These are phyloP conservation scores for Podaxis mareebaensis DNA, from an alignment of 768 basidiomycete genomes.

Conservation along the genomic window DNA sequence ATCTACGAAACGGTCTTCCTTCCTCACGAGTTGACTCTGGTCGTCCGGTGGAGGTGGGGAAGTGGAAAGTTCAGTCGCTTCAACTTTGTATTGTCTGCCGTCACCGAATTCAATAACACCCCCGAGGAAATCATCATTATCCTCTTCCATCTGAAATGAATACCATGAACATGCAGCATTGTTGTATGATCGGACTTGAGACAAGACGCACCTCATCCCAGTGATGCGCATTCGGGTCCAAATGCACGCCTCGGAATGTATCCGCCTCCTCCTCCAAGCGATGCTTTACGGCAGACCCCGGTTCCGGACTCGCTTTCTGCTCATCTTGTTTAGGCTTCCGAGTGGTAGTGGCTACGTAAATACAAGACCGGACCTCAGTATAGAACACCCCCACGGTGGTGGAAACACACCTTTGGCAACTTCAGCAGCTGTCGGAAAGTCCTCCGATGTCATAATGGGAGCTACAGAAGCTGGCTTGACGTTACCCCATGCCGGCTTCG, in stretches of 20 bases:
- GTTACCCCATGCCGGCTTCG: constrained; percentile 75
- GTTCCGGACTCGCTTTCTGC: constrained; percentile 48
- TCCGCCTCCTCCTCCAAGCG: constrained; percentile 82
- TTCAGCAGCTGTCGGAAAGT: constrained; percentile 98
- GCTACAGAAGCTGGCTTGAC: constrained; percentile 43
- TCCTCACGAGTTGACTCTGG: constrained; percentile 51
- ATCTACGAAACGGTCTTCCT: constrained; percentile 88
- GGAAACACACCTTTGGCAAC: constrained; percentile 74
- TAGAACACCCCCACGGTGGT: not conserved
- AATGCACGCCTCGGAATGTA: constrained; percentile 90
- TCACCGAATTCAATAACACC: constrained; percentile 96
- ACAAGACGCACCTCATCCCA: constrained; percentile 90
- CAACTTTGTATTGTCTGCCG: constrained; percentile 87
- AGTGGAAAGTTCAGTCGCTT: constrained; percentile 41
- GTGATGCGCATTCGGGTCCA: constrained; percentile 92
- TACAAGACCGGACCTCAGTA: constrained; percentile 11
- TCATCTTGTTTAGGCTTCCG: constrained; percentile 39
- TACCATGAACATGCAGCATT: constrained; percentile 12
- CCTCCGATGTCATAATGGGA: constrained; percentile 50
- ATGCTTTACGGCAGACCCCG: constrained; percentile 47
- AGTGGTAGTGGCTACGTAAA: constrained; percentile 28
- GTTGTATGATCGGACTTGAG: constrained; percentile 11
- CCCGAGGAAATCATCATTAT: constrained; percentile 86
- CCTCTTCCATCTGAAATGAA: constrained; percentile 75
- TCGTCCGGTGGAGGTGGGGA: constrained; percentile 25